Percentiles rank a stretch among this genome's conserved stretches.
phyloP scores from a whole-genome alignment of 345 rosid species.

The Carallia brachiata region DNA sequence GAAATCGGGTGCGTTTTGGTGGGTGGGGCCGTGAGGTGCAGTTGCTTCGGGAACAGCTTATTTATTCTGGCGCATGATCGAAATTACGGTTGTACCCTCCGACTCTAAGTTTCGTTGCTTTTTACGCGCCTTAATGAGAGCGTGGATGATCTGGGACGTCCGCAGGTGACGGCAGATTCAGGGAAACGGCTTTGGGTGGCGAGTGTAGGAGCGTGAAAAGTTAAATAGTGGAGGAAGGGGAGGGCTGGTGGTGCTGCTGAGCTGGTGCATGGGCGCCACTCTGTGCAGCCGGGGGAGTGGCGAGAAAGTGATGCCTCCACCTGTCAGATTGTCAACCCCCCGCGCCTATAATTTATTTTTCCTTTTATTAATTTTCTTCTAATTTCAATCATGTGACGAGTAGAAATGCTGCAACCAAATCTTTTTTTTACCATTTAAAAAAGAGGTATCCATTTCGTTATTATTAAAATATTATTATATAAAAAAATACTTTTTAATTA shows the following conservation, averaged over 20 bases:
- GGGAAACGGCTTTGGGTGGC: background rate
- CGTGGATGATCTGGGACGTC: conserved; percentile 6
- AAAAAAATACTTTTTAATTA: no score
- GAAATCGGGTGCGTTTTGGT: conserved; percentile 19
- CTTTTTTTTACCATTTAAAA: no score
- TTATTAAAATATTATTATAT: no score
- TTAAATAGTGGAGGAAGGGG: conserved; percentile 3
- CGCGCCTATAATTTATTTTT: no score
- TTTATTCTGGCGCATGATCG: conserved; percentile 20
- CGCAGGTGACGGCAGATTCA: conserved; percentile 7
- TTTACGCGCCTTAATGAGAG: background rate
- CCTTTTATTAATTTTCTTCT: no score
- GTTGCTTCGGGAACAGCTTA: conserved; percentile 38
- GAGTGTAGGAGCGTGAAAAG: no score
- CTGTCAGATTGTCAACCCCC: background rate
- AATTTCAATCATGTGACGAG: no score
- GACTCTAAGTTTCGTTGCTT: no score
- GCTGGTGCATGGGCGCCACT: background rate
- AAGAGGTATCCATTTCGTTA: no score
- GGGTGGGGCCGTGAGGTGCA: conserved; percentile 11
- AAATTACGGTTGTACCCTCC: conserved; percentile 28
- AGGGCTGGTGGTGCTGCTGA: background rate
- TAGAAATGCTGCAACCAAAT: no score
- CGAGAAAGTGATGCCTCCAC: background rate
- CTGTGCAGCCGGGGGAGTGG: background rate